Base-by-base conservation (phyloP, 1,139 yeast genomes). In the Hyphopichia khmerensis region DNA sequence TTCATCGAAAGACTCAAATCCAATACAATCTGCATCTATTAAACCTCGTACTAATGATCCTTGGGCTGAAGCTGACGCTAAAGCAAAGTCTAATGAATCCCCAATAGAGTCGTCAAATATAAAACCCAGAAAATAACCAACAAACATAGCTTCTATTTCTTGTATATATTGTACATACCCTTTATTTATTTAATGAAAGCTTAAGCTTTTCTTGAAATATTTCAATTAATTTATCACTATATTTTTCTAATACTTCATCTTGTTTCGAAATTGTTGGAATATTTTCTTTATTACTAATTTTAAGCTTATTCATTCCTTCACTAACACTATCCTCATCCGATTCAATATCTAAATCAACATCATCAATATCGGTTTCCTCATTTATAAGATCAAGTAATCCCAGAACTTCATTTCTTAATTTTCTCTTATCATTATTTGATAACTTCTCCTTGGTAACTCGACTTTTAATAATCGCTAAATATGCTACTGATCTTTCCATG, bases 11-110 rank as follows among this genome's bases (percentile, higher is more conserved):
- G 57, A 55, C 16, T 47, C 51, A 13, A 52, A 66, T 42, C 75
- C 77, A 3, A 66, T 72, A 17, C 59, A 64, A 39, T 43, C 68
- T 2, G 67, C 78, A 11, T 18, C 26, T 9, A 13, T 17, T 6
- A 30, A 34, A 30, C 37, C 38, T 14, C 15, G 17, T 3, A 19
- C 4, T 13, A 44, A 39, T 5, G 57, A 66, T 44, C 75, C 75
- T 1, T 71, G 77, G 77, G 62, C 64, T 39, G 55, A 60, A 38
- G 73, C 76, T 3, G 69, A 67, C 40, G 56, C 56, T 27, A n/a
- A 27, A 4, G 43, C 62, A n/a, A 52, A 54, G 21, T 24, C 38
- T 3, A 57, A 55, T 14, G 47, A 51, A n/a, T 52, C 65, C 42
- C 75, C 77, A 3, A 67, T 72, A 17, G 59, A 64, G 38, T 43